Percentiles rank a stretch among this genome's conserved stretches.
Evolutionary conservation across 345 rosid species (phyloP).

Genomic region (Crucihimalaya himalaica): DNA sequence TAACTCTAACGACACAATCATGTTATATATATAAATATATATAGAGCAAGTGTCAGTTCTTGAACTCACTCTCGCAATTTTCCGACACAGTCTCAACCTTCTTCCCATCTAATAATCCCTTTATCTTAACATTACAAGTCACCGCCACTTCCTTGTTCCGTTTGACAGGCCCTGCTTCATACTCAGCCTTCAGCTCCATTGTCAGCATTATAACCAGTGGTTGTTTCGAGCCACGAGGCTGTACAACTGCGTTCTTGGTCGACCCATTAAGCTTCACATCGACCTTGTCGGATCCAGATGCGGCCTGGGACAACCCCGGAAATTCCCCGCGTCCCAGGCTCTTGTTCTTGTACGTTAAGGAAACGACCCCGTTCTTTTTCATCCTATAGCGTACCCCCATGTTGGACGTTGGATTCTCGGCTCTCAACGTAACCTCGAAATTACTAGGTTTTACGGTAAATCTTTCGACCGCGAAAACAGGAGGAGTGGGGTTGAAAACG

Average conservation of each 20-base stretch:
- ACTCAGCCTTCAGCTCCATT: conserved; percentile 27
- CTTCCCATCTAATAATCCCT: conserved; percentile 40
- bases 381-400: conserved; percentile 41
- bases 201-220: conserved; percentile 38
- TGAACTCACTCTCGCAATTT: conserved; percentile 49
- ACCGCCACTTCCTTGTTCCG: conserved; percentile 41
- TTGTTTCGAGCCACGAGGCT: conserved; percentile 31
- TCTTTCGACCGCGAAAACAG: conserved; percentile 16
- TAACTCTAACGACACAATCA: conserved; percentile 36
- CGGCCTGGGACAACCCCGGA: conserved; percentile 36
- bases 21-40: not conserved
- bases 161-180: conserved; percentile 40
- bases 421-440: conserved; percentile 35
- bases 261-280: conserved; percentile 28
- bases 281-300: conserved; percentile 18
- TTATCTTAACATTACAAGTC: conserved; percentile 55
- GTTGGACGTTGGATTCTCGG: conserved; percentile 45
- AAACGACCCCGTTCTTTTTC: conserved; percentile 14
- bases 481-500: conserved; percentile 28
- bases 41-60: conserved; percentile 21
- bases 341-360: conserved; percentile 42
- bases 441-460: conserved; percentile 5
- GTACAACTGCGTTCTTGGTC: conserved; percentile 18
- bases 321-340: conserved; percentile 48
- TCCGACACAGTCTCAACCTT: conserved; percentile 48